Base-by-base conservation (phyloP, 23 red algal species). In the Gracilaria caudata region DNA sequence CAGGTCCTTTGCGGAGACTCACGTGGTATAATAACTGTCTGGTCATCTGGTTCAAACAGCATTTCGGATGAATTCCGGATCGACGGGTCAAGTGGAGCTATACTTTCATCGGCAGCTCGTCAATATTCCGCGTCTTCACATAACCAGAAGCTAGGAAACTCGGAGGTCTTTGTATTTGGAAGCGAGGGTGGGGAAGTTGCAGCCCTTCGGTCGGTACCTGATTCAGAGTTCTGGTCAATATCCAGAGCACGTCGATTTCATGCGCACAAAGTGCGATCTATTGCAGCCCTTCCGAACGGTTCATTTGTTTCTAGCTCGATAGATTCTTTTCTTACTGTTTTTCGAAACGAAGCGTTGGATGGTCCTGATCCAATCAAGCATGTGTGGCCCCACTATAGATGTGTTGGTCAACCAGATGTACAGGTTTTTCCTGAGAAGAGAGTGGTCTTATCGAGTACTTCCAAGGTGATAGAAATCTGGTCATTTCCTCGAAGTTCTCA, bases 1-100 rank as follows among this genome's bases (percentile, higher is more conserved):
- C 51, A 89, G 21, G 85, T 89, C 13, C 23, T 89, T 64, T 89
- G 85, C 36, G 85, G 85, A 7, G 85, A 89, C 47, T 78, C 71
- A 6, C 51, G 85, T 51, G 85, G 85, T 6, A 16, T 64, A n/a
- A 51, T 78, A 51, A 89, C 85, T 3, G 43, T 89, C 12, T 89
- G 85, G 85, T 68, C 68, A 46, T 75, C 85, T 43, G 41, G 19
- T 23, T 56, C 85, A 6, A 60, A 61, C 41, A 78, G 29, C 33
- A 60, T 75, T 29, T 49, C 43, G 14, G 63, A 78, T 44, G 85
- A 89, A 32, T 36, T 89, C 30, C 54, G 29, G 33, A 47, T 89
- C 43, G 85, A 89, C 37, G 85, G 85, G 7, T 45, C 58, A 17
- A 8, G 68, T 33, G 73, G 85, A 2, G 51, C 46, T 24, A 12